A percentile compares a stretch with the other conserved stretches of the same genome.
Conservation (phyloP, 73 alveolate species). For the Paramecium biaurelia region DNA sequence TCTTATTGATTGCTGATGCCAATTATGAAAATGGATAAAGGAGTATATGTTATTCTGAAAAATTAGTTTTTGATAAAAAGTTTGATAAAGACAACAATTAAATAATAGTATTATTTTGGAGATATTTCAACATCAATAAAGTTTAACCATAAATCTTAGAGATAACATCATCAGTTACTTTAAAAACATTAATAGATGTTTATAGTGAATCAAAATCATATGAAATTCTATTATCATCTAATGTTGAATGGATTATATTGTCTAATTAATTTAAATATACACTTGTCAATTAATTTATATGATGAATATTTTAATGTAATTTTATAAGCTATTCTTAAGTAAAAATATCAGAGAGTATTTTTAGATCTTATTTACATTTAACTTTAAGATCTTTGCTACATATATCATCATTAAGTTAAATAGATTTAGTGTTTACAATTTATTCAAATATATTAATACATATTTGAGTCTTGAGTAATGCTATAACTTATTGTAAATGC, state of each 20-base stretch:
- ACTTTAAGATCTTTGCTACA: not conserved
- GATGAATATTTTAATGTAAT: not conserved
- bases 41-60: not conserved
- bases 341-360: not conserved
- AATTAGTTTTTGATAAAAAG: not conserved
- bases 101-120: not conserved
- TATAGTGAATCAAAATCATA: not conserved
- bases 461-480: not conserved
- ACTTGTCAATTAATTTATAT: not conserved
- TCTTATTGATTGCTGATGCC: not conserved
- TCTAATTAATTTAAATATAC: not conserved
- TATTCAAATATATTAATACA: not conserved
- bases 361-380: not conserved
- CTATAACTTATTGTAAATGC: not conserved
- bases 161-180: not conserved
- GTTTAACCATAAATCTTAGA: not conserved
- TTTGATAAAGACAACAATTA: not conserved
- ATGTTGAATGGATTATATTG: not conserved
- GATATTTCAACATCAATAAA: not conserved
- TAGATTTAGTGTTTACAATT: not conserved
- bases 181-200: too few relatives aligned
- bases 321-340: not conserved
- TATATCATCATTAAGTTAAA: not conserved
- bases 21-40: not conserved
- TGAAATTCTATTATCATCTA: not conserved